phyloP scores from a whole-genome alignment of 169 alveolate species.

The Eimeria brunetti region DNA sequence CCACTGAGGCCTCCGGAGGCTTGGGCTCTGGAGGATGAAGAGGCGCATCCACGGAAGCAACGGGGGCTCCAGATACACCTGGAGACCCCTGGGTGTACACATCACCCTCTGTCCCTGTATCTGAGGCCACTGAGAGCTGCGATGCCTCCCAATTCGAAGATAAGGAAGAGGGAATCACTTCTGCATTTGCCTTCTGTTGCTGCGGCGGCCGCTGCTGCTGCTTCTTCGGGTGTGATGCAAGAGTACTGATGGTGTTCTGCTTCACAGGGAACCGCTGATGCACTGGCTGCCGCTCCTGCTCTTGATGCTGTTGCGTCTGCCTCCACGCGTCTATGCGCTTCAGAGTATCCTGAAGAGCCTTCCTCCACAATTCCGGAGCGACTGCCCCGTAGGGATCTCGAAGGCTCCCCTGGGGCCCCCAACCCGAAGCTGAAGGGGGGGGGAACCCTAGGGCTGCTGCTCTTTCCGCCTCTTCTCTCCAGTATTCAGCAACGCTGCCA shows the following conservation, averaged over 20 bases:
- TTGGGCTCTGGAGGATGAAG: neutral
- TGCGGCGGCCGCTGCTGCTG: constrained; percentile 19
- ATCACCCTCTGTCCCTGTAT: neutral
- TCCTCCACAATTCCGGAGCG: constrained; percentile 21
- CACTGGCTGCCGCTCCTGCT: neutral
- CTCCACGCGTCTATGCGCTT: constrained; percentile 8
- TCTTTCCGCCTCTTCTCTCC: constrained; percentile 76
- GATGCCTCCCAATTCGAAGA: constrained; percentile 50
- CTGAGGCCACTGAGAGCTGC: constrained; percentile 8
- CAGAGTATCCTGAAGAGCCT: constrained; percentile 13
- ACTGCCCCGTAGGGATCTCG: constrained; percentile 3
- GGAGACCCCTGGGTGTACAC: neutral
- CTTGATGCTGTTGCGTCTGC: constrained; percentile 37
- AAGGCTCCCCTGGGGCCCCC: constrained; percentile 25
- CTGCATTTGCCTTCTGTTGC: neutral
- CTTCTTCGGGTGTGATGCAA: neutral
- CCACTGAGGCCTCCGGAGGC: neutral
- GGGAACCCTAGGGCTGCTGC: constrained; percentile 64
- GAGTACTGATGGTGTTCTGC: neutral
- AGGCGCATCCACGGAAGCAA: neutral
- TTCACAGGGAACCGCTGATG: constrained; percentile 16
- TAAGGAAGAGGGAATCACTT: neutral
- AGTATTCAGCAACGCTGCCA: constrained; percentile 70
- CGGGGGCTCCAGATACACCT: neutral
- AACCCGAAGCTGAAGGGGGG: neutral